phyloP scores from a whole-genome alignment of 2,329 filamentous ascomycete species.

The Microascus cirrosus region DNA sequence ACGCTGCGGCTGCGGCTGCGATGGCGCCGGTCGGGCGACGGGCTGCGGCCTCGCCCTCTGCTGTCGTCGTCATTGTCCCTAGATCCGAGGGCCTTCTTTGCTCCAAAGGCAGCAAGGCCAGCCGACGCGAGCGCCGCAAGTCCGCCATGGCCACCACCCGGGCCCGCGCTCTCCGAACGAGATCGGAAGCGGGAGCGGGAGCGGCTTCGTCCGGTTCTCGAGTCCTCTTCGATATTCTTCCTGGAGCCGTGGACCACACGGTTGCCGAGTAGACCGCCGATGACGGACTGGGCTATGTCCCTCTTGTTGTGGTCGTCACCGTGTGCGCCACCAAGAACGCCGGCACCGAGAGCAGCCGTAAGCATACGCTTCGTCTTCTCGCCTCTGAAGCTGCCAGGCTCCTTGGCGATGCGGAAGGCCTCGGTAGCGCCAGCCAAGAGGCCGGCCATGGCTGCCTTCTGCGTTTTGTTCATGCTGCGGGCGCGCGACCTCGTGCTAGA shows the following conservation, averaged over 20 bases:
- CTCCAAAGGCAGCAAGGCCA: slow-evolving; percentile 47
- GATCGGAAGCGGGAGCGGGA: slow-evolving; percentile 58
- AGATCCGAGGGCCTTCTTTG: slow-evolving; percentile 39
- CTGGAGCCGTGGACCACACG: slow-evolving; percentile 72
- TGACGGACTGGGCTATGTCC: slow-evolving; percentile 74
- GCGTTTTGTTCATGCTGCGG: slow-evolving; percentile 53
- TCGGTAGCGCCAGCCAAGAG: slow-evolving; percentile 83
- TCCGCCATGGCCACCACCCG: slow-evolving; percentile 24
- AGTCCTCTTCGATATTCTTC: slow-evolving; percentile 53
- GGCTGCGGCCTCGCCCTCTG: slow-evolving; percentile 32
- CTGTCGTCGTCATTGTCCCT: slow-evolving; percentile 14
- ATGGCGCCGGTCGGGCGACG: slow-evolving; percentile 29
- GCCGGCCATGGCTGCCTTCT: slow-evolving; percentile 85
- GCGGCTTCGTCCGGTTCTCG: slow-evolving; percentile 50
- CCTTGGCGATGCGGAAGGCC: slow-evolving; percentile 81
- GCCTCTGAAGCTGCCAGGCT: slow-evolving; percentile 80
- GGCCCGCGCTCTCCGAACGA: slow-evolving; percentile 26
- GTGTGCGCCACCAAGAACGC: slow-evolving; percentile 71
- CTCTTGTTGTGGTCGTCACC: slow-evolving; percentile 67
- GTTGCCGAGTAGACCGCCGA: slow-evolving; percentile 80
- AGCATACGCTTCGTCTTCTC: slow-evolving; percentile 86
- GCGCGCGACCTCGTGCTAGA: slow-evolving; percentile 27
- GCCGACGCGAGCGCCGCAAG: slow-evolving; percentile 54
- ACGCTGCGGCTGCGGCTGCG: slow-evolving; percentile 52
- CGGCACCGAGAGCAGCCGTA: slow-evolving; percentile 77